Conservation (phyloP, 768 basidiomycete genomes). For the Phaeolepiota aurea region DNA sequence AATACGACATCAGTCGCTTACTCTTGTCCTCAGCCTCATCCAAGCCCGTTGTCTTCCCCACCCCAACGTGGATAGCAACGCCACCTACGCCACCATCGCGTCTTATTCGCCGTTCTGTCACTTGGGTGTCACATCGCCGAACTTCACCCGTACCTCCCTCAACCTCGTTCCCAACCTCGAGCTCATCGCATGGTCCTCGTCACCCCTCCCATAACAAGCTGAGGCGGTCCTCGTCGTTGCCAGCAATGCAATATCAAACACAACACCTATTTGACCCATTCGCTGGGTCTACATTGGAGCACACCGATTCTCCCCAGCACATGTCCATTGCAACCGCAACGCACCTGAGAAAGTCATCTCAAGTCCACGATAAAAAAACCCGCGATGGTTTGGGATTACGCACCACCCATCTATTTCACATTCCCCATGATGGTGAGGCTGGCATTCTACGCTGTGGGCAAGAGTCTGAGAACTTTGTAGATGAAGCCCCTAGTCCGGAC, state of each 20-base stretch:
- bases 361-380: too few relatives aligned
- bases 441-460: neutral
- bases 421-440: conserved; percentile 12
- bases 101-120: conserved; percentile 26
- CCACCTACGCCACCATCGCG: conserved; percentile 50
- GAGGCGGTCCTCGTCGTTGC: conserved; percentile 35
- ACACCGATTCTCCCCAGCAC: too few relatives aligned
- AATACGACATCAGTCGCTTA: neutral
- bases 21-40: neutral
- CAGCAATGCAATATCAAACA: conserved; percentile 10
- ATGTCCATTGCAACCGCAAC: too few relatives aligned
- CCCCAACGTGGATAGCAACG: conserved; percentile 51
- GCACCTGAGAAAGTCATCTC: too few relatives aligned
- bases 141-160: conserved; percentile 29
- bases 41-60: conserved; percentile 13
- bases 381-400: conserved; percentile 5
- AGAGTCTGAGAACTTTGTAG: neutral
- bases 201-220: conserved; percentile 13
- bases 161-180: conserved; percentile 37
- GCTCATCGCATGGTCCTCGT: conserved; percentile 18
- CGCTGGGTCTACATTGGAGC: conserved; percentile 12
- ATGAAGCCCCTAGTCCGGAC: neutral
- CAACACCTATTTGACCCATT: neutral
- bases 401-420: conserved; percentile 24
- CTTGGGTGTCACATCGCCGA: conserved; percentile 21